These are phyloP conservation scores for Aureobasidium musti DNA, from an alignment of 2,329 filamentous ascomycete genomes.

Conservation along the genomic window DNA sequence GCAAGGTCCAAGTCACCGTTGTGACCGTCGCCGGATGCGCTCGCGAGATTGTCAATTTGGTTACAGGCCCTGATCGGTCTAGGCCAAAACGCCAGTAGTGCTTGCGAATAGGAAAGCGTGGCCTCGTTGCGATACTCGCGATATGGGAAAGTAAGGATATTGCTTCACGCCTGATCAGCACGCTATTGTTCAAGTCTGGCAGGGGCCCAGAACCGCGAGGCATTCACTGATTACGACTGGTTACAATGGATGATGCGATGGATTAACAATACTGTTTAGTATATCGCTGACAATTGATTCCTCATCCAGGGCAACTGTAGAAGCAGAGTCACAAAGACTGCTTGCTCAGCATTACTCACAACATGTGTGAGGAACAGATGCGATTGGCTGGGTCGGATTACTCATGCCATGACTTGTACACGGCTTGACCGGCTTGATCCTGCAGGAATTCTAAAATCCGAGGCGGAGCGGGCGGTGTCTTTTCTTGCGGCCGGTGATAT, in stretches of 20 bases:
- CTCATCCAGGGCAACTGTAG: neutral
- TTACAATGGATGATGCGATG: neutral
- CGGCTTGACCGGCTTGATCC: slow-evolving; percentile 15
- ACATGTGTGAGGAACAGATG: neutral
- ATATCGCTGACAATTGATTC: slow-evolving; percentile 25
- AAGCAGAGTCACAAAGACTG: slow-evolving; percentile 1
- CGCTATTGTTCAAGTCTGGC: neutral
- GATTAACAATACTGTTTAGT: slow-evolving; percentile 12
- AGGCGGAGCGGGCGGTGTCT: slow-evolving; percentile 21
- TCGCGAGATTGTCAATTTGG: slow-evolving; percentile 26
- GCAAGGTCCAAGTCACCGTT: slow-evolving; percentile 20
- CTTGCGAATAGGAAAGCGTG: slow-evolving; percentile 14
- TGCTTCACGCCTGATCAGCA: slow-evolving; percentile 13
- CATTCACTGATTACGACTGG: neutral
- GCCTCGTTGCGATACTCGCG: slow-evolving; percentile 11
- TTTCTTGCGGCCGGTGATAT: slow-evolving; percentile 2
- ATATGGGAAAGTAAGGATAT: slow-evolving; percentile 4
- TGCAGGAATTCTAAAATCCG: slow-evolving; percentile 19
- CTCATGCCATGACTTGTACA: slow-evolving; percentile 17
- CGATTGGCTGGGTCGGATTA: slow-evolving; percentile 21
- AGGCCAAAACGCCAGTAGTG: neutral
- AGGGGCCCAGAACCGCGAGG: slow-evolving; percentile 2
- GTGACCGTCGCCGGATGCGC: slow-evolving; percentile 18
- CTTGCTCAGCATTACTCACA: slow-evolving; percentile 25
- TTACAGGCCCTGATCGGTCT: neutral